These are phyloP conservation scores for Chaetoceros muelleri DNA, from an alignment of 108 stramenopile species.

Conservation along the genomic window DNA sequence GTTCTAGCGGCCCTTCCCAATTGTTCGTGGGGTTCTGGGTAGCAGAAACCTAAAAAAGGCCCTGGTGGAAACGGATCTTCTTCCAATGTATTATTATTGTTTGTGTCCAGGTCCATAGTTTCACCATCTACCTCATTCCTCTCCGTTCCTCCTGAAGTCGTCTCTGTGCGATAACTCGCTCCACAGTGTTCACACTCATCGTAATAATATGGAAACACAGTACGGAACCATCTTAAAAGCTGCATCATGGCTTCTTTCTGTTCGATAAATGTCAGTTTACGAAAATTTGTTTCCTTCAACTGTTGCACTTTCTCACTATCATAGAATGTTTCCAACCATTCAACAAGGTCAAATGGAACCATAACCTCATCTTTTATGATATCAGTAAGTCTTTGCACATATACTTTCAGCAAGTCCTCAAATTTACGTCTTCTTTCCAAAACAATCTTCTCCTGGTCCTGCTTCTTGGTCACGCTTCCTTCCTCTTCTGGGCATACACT, in stretches of 20 bases:
- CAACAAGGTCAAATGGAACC: background rate
- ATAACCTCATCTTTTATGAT: slow-evolving; percentile 36
- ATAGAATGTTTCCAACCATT: slow-evolving; percentile 43
- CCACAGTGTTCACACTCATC: slow-evolving; percentile 44
- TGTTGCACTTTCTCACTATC: slow-evolving; percentile 18
- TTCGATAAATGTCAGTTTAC: background rate
- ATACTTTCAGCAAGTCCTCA: slow-evolving; percentile 20
- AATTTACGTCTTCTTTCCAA: slow-evolving; percentile 6
- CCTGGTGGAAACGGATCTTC: slow-evolving; percentile 10
- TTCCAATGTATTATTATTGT: background rate
- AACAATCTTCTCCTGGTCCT: background rate
- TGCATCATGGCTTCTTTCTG: slow-evolving; percentile 20
- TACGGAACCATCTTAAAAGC: slow-evolving; percentile 52
- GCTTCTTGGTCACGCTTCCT: background rate
- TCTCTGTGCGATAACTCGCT: slow-evolving; percentile 43
- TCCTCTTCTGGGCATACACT: background rate
- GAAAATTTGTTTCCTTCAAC: slow-evolving; percentile 15
- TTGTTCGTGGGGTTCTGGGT: slow-evolving; percentile 21
- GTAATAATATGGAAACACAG: slow-evolving; percentile 46
- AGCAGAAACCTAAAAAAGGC: slow-evolving; percentile 47
- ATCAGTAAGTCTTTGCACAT: slow-evolving; percentile 33
- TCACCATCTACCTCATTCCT: slow-evolving; percentile 13
- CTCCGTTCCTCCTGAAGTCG: slow-evolving; percentile 5
- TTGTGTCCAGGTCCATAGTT: background rate
- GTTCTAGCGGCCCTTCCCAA: slow-evolving; percentile 42